phyloP scores from a whole-genome alignment of 805 yeast species.

The Zygotorulaspora sp. region DNA sequence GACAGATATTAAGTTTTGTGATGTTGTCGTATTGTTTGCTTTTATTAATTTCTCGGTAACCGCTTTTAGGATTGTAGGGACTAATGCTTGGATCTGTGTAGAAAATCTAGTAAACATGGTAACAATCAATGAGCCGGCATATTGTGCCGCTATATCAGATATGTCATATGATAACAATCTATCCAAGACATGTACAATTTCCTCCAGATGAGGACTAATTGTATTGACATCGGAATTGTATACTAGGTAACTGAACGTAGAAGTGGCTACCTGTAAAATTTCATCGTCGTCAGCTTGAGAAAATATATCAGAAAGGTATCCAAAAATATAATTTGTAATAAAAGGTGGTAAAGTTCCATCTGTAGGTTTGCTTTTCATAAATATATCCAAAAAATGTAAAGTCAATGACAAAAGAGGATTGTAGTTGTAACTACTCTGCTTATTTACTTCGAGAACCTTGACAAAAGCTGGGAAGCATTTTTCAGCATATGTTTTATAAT shows the following conservation, averaged over 20 bases:
- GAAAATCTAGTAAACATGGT: slow-evolving; percentile 54
- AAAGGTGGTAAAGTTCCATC: slow-evolving; percentile 27
- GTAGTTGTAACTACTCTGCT: slow-evolving; percentile 40
- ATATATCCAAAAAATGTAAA: slow-evolving; percentile 32
- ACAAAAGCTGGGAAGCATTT: slow-evolving; percentile 50
- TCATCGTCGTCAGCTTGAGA: slow-evolving; percentile 61
- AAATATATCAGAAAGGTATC: slow-evolving; percentile 29
- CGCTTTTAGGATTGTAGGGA: slow-evolving; percentile 62
- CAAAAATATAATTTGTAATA: slow-evolving; percentile 24
- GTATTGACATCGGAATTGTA: slow-evolving; percentile 34
- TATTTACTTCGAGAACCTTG: slow-evolving; percentile 32
- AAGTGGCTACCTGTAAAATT: slow-evolving; percentile 71
- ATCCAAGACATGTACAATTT: slow-evolving; percentile 49
- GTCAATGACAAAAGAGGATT: slow-evolving; percentile 46
- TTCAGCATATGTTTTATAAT: slow-evolving; percentile 46
- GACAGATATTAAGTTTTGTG: slow-evolving; percentile 72
- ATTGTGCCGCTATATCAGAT: slow-evolving; percentile 77
- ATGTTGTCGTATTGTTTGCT: slow-evolving; percentile 66
- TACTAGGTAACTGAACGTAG: slow-evolving; percentile 60
- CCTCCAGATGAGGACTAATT: slow-evolving; percentile 15
- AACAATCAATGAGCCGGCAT: slow-evolving; percentile 61
- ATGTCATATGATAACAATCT: slow-evolving; percentile 65
- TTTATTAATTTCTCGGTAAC: slow-evolving; percentile 60
- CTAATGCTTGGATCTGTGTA: slow-evolving; percentile 34
- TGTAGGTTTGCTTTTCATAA: slow-evolving; percentile 31